A percentile compares a stretch with the other conserved stretches of the same genome.
Conservation (phyloP, 169 alveolate species). For the Cryptosporidium canis region DNA sequence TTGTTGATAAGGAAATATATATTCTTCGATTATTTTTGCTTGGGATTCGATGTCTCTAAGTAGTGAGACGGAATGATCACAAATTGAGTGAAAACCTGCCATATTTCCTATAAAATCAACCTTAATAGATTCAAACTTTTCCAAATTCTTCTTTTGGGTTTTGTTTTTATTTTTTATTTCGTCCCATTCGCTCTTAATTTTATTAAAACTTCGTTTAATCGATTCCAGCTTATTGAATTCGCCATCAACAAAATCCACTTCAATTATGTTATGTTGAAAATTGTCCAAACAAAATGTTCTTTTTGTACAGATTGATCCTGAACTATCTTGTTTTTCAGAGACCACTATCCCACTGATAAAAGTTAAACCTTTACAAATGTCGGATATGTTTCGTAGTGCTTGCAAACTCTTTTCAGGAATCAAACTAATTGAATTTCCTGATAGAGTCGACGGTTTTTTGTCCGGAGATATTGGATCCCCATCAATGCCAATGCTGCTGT, state of each 20-base stretch:
- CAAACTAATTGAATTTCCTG: neutral
- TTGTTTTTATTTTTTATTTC: neutral
- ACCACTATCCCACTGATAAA: constrained; percentile 58
- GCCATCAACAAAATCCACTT: neutral
- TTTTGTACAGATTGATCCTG: neutral
- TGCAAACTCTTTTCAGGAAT: constrained; percentile 26
- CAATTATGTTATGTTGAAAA: neutral
- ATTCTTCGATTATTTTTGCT: constrained; percentile 54
- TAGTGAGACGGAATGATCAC: constrained; percentile 30
- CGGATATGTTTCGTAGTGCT: constrained; percentile 15
- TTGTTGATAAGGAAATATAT: constrained; percentile 62
- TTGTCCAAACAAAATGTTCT: neutral
- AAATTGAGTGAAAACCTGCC: constrained; percentile 2
- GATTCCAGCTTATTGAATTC: constrained; percentile 9
- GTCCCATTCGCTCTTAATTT: constrained; percentile 17
- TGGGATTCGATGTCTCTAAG: constrained; percentile 39
- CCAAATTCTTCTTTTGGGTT: neutral
- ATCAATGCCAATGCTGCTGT: neutral
- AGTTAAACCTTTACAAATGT: constrained; percentile 12
- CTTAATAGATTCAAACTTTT: constrained; percentile 11
- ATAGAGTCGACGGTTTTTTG: neutral
- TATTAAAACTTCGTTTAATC: neutral
- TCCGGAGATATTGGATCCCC: constrained; percentile 8
- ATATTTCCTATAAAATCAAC: constrained; percentile 35
- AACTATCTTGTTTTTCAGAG: constrained; percentile 15